These are phyloP conservation scores for Petasospora rhodanensis DNA, from an alignment of 1,139 yeast species.

Conservation along the genomic window DNA sequence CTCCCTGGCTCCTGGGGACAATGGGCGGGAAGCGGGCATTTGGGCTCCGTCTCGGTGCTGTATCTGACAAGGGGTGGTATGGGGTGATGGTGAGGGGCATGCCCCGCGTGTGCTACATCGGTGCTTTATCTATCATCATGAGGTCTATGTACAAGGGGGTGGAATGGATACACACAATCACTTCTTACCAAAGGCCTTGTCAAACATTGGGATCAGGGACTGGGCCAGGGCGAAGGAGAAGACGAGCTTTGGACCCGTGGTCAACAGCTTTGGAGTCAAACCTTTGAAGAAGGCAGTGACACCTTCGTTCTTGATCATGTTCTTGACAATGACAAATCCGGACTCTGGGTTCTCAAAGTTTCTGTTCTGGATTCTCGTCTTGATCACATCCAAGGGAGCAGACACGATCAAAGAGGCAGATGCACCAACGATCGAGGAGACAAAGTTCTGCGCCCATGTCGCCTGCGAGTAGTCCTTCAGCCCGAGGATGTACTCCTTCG, in stretches of 20 bases:
- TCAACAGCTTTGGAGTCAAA: constrained; percentile 88
- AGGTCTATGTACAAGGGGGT: no score
- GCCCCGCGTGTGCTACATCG: no score
- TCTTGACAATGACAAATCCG: constrained; percentile 87
- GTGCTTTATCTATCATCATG: no score
- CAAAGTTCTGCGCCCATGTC: constrained; percentile 91
- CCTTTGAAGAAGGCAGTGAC: constrained; percentile 93
- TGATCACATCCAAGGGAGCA: constrained; percentile 97
- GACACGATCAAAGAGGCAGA: constrained; percentile 94
- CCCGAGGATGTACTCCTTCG: constrained; percentile 91
- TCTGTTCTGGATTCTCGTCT: constrained; percentile 96
- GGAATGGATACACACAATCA: constrained; percentile 1
- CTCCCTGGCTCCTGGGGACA: no score
- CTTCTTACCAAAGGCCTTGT: constrained; percentile 42
- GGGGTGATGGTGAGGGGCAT: no score
- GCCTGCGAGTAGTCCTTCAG: constrained; percentile 83
- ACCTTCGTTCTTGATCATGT: constrained; percentile 90
- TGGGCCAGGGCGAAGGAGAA: constrained; percentile 97
- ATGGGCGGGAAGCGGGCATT: no score
- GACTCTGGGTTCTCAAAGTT: constrained; percentile 94
- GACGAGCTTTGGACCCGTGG: constrained; percentile 97
- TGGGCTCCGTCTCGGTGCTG: no score
- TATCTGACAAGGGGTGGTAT: no score
- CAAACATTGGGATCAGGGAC: constrained; percentile 93
- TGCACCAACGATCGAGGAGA: constrained; percentile 97